Conservation (phyloP, 1,284 basidiomycete genomes). For the Ustilago cynodontis region DNA sequence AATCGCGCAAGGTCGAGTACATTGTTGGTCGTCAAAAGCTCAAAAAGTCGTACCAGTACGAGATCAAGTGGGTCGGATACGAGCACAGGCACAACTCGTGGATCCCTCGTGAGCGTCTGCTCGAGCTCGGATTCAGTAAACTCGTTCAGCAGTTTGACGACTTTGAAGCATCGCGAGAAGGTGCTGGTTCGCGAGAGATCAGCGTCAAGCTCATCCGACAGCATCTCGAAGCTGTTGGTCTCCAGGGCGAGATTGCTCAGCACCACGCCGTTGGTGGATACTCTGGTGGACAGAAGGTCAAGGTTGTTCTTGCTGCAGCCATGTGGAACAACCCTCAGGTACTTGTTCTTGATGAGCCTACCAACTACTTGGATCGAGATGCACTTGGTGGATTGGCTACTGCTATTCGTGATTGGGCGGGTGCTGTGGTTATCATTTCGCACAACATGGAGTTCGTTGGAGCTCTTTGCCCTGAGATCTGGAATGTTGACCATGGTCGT, state of each 20-base stretch:
- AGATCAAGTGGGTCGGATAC: slow-evolving; percentile 95
- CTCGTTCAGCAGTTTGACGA: slow-evolving; percentile 96
- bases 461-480: slow-evolving; percentile 74
- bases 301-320: slow-evolving; percentile 75
- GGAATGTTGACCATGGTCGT: slow-evolving; percentile 78
- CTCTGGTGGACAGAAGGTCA: slow-evolving; percentile 86
- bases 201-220: slow-evolving; percentile 68
- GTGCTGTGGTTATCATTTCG: slow-evolving; percentile 96
- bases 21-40: slow-evolving; percentile 97
- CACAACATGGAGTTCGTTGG: slow-evolving; percentile 77
- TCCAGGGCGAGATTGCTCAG: slow-evolving; percentile 77
- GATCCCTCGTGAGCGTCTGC: slow-evolving; percentile 89
- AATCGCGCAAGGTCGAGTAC: slow-evolving; percentile 86
- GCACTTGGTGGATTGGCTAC: slow-evolving; percentile 91
- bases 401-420: slow-evolving; percentile 95
- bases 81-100: slow-evolving; percentile 94
- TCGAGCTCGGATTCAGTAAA: slow-evolving; percentile 91
- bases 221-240: slow-evolving; percentile 78
- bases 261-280: slow-evolving; percentile 68
- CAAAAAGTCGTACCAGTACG: slow-evolving; percentile 92
- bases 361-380: slow-evolving; percentile 81
- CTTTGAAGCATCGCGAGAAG: slow-evolving; percentile 84
- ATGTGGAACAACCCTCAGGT: slow-evolving; percentile 70
- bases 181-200: slow-evolving; percentile 77
- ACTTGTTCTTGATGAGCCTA: slow-evolving; percentile 76